phyloP scores from a whole-genome alignment of 208 protist genomes.

The Trypanosoma lewisi region DNA sequence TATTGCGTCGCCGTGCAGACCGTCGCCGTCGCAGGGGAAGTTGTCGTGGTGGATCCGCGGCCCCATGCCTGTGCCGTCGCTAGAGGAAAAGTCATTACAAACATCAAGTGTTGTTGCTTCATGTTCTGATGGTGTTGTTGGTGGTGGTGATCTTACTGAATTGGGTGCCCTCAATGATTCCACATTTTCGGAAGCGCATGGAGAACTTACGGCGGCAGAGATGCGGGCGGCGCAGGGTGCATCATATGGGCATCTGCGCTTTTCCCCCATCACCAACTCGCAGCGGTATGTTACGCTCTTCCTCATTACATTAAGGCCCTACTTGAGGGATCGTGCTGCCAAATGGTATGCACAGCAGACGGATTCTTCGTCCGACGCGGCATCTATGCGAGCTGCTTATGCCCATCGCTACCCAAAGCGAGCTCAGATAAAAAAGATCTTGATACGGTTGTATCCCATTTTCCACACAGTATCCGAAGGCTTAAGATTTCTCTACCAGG shows the following conservation, averaged over 20 bases:
- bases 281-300: constrained; percentile 55
- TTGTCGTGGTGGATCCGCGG: constrained; percentile 54
- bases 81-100: constrained; percentile 48
- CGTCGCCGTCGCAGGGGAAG: constrained; percentile 16
- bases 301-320: constrained; percentile 61
- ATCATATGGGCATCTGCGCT: constrained; percentile 68
- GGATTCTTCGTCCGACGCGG: constrained; percentile 44
- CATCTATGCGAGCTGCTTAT: constrained; percentile 45
- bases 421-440: constrained; percentile 36
- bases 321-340: constrained; percentile 41
- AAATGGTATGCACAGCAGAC: constrained; percentile 48
- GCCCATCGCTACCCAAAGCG: constrained; percentile 36
- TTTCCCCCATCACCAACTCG: constrained; percentile 34
- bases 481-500: constrained; percentile 40
- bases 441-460: constrained; percentile 46
- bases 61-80: constrained; percentile 38
- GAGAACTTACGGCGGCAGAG: constrained; percentile 30
- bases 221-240: constrained; percentile 43
- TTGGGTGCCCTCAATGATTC: neutral
- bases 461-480: constrained; percentile 42
- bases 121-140: too few species aligned
- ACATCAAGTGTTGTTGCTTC: neutral
- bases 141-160: neutral
- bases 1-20: constrained; percentile 15
- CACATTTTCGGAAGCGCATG: constrained; percentile 18